Conservation (phyloP, 1,139 yeast genomes). For the Suhomyces terraborum region DNA sequence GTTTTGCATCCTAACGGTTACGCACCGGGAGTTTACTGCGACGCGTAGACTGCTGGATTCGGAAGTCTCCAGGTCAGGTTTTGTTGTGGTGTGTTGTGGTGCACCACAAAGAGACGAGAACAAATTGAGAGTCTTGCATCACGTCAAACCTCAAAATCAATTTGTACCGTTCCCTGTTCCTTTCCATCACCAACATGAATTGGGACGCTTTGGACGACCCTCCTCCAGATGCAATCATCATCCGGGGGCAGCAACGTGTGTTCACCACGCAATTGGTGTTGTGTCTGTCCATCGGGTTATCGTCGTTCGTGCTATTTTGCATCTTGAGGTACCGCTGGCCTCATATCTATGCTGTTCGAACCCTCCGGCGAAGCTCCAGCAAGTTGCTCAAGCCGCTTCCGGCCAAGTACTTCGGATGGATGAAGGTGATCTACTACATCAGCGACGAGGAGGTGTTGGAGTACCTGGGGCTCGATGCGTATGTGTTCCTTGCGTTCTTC, state of each 20-base stretch:
- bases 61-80: not conserved
- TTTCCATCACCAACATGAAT: slow-evolving; percentile 1
- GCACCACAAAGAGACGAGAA: not conserved
- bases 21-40: no score
- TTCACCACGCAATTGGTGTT: slow-evolving; percentile 46
- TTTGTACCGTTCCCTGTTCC: no score
- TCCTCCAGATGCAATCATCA: slow-evolving; percentile 25
- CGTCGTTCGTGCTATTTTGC: slow-evolving; percentile 42
- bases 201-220: slow-evolving; percentile 21
- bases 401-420: slow-evolving; percentile 43
- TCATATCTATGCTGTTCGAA: slow-evolving; percentile 53
- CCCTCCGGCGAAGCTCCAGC: slow-evolving; percentile 36
- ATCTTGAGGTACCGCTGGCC: slow-evolving; percentile 50
- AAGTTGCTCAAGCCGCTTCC: slow-evolving; percentile 39
- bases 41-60: slow-evolving; percentile 1
- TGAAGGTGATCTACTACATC: slow-evolving; percentile 35
- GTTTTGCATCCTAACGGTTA: not conserved
- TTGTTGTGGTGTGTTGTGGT: not conserved
- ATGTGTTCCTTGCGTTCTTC: slow-evolving; percentile 47
- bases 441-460: slow-evolving; percentile 46
- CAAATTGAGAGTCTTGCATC: not conserved
- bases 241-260: slow-evolving; percentile 48
- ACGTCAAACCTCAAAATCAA: slow-evolving; percentile 1
- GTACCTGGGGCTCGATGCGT: slow-evolving; percentile 49
- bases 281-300: slow-evolving; percentile 40